A percentile compares a stretch with the other conserved stretches of the same genome.
Conservation (phyloP, 345 rosid genomes). For the Rhodomyrtus tomentosa region DNA sequence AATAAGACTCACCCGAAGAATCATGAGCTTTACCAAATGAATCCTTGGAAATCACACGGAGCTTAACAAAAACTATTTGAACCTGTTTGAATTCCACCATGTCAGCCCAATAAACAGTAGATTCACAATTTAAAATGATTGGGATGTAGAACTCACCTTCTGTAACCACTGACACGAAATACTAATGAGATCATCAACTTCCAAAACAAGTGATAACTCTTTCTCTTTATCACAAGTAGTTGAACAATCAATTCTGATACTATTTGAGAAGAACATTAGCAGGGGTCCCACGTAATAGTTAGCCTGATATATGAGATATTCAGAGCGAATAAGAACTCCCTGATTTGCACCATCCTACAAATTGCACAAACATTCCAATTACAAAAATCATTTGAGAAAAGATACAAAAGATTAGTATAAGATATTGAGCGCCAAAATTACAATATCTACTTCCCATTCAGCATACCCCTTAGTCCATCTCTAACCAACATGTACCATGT, state of each 20-base stretch:
- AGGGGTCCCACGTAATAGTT: conserved; percentile 25
- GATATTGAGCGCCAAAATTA: neutral
- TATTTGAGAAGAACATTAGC: conserved; percentile 42
- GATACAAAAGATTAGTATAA: conserved; percentile 1
- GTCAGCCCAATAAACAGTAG: neutral
- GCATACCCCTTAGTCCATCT: neutral
- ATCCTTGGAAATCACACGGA: conserved; percentile 36
- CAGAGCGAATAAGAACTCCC: conserved; percentile 35
- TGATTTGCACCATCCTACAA: conserved; percentile 39
- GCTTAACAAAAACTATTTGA: conserved; percentile 41
- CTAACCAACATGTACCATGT: neutral
- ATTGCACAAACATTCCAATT: conserved; percentile 10
- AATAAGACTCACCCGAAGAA: conserved; percentile 30
- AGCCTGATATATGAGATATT: conserved; percentile 45
- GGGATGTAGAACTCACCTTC: conserved; percentile 40
- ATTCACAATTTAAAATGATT: neutral
- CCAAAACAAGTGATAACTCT: conserved; percentile 32
- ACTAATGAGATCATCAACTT: conserved; percentile 58
- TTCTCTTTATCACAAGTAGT: conserved; percentile 19
- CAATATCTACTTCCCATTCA: neutral
- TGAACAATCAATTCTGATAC: conserved; percentile 40
- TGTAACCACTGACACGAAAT: conserved; percentile 49
- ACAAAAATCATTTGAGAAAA: neutral
- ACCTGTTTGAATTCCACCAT: conserved; percentile 23
- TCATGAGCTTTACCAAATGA: conserved; percentile 16